Percentiles rank a stretch among this genome's conserved stretches.
phyloP scores from a whole-genome alignment of 1,284 basidiomycete genomes.

The Lentinula novae-zelandiae region DNA sequence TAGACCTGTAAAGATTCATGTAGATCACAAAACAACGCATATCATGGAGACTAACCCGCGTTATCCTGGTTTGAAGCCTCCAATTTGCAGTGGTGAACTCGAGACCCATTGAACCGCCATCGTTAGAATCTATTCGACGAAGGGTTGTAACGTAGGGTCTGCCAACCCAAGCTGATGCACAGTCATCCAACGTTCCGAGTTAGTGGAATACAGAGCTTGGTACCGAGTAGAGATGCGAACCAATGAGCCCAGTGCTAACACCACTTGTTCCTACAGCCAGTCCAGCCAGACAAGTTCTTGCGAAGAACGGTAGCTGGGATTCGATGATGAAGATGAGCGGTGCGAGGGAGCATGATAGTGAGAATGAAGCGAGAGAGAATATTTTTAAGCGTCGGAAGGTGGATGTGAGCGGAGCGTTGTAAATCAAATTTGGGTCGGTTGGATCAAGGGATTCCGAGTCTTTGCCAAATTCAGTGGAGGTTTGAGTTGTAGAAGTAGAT shows the following conservation, averaged over 20 bases:
- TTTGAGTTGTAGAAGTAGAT: neutral
- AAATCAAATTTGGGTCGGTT: slow-evolving; percentile 20
- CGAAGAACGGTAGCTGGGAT: slow-evolving; percentile 66
- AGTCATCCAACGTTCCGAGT: neutral
- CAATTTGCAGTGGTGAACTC: slow-evolving; percentile 73
- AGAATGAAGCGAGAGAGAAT: slow-evolving; percentile 79
- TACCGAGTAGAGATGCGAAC: neutral
- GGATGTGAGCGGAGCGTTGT: slow-evolving; percentile 61
- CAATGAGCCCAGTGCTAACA: slow-evolving; percentile 69
- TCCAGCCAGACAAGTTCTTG: slow-evolving; percentile 64
- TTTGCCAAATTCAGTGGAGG: neutral
- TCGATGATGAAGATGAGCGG: slow-evolving; percentile 83
- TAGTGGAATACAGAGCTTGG: slow-evolving; percentile 22
- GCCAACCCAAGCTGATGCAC: slow-evolving; percentile 22
- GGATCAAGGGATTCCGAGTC: neutral
- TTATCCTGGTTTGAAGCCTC: slow-evolving; percentile 52
- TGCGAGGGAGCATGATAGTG: slow-evolving; percentile 64
- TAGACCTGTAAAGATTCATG: slow-evolving; percentile 54
- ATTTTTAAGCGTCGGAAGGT: slow-evolving; percentile 79
- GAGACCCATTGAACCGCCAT: slow-evolving; percentile 47
- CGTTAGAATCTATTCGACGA: slow-evolving; percentile 35
- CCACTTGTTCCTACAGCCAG: slow-evolving; percentile 71
- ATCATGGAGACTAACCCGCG: slow-evolving; percentile 29
- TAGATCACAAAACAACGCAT: neutral
- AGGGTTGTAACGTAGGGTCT: slow-evolving; percentile 50